A percentile compares a stretch with the other conserved stretches of the same genome.
These are phyloP conservation scores for Trichaptum fuscoviolaceum DNA, from an alignment of 768 basidiomycete species.

Conservation along the genomic window DNA sequence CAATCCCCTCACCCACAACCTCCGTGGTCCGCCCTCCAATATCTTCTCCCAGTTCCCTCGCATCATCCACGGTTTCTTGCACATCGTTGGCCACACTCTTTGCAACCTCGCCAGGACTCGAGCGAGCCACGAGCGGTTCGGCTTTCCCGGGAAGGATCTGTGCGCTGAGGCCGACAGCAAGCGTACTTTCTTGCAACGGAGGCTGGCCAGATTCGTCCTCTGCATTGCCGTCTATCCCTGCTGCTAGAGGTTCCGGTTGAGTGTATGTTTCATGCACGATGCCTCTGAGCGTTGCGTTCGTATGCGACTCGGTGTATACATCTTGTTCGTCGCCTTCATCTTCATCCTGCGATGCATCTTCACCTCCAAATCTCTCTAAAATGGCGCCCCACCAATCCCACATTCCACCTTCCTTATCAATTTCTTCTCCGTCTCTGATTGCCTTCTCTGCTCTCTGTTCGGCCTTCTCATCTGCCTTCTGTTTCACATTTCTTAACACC, in stretches of 20 bases:
- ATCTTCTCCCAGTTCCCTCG: not conserved
- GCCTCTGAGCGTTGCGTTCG: conserved; percentile 18
- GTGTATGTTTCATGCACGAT: conserved; percentile 18
- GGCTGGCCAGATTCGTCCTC: not conserved
- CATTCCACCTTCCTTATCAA: not conserved
- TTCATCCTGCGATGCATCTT: conserved; percentile 3
- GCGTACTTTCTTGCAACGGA: conserved; percentile 14
- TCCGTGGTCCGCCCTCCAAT: not conserved
- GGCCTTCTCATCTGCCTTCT: conserved; percentile 8
- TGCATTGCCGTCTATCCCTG: not conserved
- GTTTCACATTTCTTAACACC: conserved; percentile 4
- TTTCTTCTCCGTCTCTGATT: not conserved
- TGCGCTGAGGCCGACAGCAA: conserved; percentile 22
- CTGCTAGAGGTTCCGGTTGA: conserved; percentile 6
- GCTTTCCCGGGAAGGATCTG: conserved; percentile 24
- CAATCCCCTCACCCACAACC: not conserved
- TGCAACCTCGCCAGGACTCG: conserved; percentile 2
- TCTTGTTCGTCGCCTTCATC: conserved; percentile 3
- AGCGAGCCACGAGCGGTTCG: not conserved
- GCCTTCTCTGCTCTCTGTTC: not conserved
- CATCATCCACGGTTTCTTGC: conserved; percentile 13
- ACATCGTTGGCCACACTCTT: conserved; percentile 11
- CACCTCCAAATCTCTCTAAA: conserved; percentile 5
- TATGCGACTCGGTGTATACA: conserved; percentile 13
- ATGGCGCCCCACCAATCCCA: conserved; percentile 7